Conservation (phyloP, 2,329 filamentous ascomycete genomes). For the Pleochaeta shiraiana region DNA sequence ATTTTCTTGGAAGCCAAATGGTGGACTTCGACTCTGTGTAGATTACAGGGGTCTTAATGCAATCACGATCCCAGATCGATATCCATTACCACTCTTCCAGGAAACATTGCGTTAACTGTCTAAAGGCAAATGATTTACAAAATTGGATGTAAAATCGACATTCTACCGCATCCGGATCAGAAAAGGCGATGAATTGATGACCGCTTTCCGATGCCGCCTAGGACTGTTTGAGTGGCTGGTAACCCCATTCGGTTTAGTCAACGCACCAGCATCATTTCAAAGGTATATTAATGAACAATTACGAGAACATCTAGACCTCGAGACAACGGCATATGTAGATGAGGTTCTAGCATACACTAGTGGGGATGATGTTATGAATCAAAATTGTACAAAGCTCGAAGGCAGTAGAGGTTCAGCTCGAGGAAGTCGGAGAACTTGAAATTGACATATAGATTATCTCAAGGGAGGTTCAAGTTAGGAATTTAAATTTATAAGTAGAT, state of each 20-base stretch:
- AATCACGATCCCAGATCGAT: not conserved
- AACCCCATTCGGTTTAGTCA: constrained; percentile 4
- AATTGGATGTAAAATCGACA: not conserved
- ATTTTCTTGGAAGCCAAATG: not conserved
- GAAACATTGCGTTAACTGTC: not conserved
- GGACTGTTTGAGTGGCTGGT: constrained; percentile 1
- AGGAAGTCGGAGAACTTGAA: too few relatives aligned
- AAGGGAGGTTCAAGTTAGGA: too few relatives aligned
- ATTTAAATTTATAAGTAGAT: too few relatives aligned
- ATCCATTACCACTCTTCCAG: constrained; percentile 2
- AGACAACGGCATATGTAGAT: too few relatives aligned
- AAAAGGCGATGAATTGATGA: not conserved
- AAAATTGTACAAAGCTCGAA: too few relatives aligned
- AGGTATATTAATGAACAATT: too few relatives aligned
- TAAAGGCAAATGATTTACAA: not conserved
- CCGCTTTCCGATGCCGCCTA: not conserved
- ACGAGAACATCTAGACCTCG: too few relatives aligned
- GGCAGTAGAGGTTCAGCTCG: too few relatives aligned
- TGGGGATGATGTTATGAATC: too few relatives aligned
- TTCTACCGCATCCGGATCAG: constrained; percentile 1
- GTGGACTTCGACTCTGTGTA: not conserved
- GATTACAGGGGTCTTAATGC: not conserved
- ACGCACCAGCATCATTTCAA: too few relatives aligned
- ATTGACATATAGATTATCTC: too few relatives aligned
- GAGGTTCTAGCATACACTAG: too few relatives aligned